Conservation (phyloP, 805 yeast species). For the Kodamaea leandrae region DNA sequence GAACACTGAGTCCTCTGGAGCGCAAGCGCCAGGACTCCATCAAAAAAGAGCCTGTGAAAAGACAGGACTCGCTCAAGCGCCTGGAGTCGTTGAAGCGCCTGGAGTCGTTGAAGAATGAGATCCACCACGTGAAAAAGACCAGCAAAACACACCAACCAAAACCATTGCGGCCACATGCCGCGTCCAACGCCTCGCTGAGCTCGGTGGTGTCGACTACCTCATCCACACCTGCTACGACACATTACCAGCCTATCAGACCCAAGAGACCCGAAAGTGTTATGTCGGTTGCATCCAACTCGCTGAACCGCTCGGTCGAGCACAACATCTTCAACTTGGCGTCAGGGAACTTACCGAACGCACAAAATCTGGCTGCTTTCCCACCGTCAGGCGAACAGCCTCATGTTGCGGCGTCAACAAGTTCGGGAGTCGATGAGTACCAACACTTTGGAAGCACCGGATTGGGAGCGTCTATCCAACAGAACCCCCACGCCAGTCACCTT, state of each 20-base stretch:
- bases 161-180: slow-evolving; percentile 18
- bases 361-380: slow-evolving; percentile 17
- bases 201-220: slow-evolving; percentile 5
- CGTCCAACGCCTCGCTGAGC: slow-evolving; percentile 9
- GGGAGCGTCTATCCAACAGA: slow-evolving; percentile 9
- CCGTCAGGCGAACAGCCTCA: slow-evolving; percentile 9
- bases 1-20: slow-evolving; percentile 1
- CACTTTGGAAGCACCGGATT: slow-evolving; percentile 17
- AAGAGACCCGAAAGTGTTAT: slow-evolving; percentile 41
- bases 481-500: background rate
- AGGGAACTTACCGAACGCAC: slow-evolving; percentile 14
- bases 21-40: slow-evolving; percentile 4
- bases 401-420: no score
- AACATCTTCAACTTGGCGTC: slow-evolving; percentile 12
- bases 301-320: slow-evolving; percentile 19
- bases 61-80: background rate
- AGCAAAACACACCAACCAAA: slow-evolving; percentile 21
- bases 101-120: slow-evolving; percentile 3
- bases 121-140: slow-evolving; percentile 5
- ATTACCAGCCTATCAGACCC: slow-evolving; percentile 28
- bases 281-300: slow-evolving; percentile 38
- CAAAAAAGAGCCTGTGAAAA: slow-evolving; percentile 3
- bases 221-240: slow-evolving; percentile 10
- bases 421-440: slow-evolving; percentile 5
- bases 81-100: slow-evolving; percentile 7